Evolutionary conservation across 768 basidiomycete genomes (phyloP).

Genomic region (Lactarius quietus): DNA sequence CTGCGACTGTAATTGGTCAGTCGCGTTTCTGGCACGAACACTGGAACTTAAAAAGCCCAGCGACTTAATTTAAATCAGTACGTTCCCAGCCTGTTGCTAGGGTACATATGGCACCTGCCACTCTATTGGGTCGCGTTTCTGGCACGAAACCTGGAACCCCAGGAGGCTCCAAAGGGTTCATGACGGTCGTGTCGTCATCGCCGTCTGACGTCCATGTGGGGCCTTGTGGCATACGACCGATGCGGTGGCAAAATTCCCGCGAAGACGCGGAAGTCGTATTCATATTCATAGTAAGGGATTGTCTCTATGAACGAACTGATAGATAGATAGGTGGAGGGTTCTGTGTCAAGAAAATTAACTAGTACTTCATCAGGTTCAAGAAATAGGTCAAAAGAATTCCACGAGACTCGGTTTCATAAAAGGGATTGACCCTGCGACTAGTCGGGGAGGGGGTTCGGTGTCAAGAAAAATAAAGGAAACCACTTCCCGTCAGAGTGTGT

Average conservation of each 20-base stretch:
- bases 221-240: background rate
- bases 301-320: too few relatives aligned
- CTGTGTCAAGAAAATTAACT: too few relatives aligned
- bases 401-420: background rate
- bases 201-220: background rate
- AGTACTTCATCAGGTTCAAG: too few relatives aligned
- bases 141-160: background rate
- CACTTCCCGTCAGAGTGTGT: background rate
- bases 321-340: too few relatives aligned
- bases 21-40: background rate
- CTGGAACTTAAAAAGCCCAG: too few relatives aligned
- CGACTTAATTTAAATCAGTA: background rate
- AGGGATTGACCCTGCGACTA: background rate
- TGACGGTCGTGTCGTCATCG: background rate
- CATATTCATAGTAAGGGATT: too few relatives aligned
- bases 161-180: too few relatives aligned
- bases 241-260: too few relatives aligned
- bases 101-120: background rate
- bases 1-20: background rate
- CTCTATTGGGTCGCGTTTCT: background rate
- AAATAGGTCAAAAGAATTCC: too few relatives aligned
- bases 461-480: background rate
- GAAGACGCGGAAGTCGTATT: too few relatives aligned
- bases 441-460: background rate
- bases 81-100: too few relatives aligned